Evolutionary conservation across 345 rosid genomes (phyloP).

Genomic region (Salix viminalis): DNA sequence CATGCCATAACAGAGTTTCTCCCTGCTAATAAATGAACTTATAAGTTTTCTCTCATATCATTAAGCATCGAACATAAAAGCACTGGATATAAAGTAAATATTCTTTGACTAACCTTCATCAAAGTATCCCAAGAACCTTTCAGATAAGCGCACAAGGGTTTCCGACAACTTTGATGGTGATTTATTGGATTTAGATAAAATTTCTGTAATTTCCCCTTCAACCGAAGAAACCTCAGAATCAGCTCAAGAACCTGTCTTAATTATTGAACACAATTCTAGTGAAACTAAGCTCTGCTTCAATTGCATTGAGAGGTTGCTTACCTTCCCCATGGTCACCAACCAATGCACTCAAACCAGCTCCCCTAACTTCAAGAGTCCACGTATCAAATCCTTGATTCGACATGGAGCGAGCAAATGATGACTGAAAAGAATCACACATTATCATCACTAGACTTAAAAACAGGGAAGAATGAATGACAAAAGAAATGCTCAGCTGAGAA

Average conservation of each 20-base stretch:
- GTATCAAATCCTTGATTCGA: conserved; percentile 76
- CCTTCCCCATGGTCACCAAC: conserved; percentile 25
- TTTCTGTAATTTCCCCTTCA: conserved; percentile 6
- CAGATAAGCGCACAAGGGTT: conserved; percentile 25
- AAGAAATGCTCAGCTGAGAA: background rate
- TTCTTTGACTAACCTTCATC: conserved; percentile 29
- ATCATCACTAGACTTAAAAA: background rate
- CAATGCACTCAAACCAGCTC: conserved; percentile 66
- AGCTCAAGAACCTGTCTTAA: background rate
- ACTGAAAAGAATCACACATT: conserved; percentile 32
- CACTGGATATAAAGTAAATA: background rate
- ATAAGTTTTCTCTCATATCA: conserved; percentile 8
- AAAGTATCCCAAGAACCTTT: conserved; percentile 37
- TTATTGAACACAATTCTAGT: background rate
- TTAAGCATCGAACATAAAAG: background rate
- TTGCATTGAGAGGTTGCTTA: background rate
- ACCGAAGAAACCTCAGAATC: conserved; percentile 14
- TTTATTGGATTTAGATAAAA: conserved; percentile 5
- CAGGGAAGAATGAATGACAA: background rate
- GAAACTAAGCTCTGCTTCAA: background rate
- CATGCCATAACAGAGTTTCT: conserved; percentile 15
- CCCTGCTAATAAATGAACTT: conserved; percentile 17
- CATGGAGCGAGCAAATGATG: conserved; percentile 80
- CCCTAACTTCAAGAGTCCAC: conserved; percentile 84
- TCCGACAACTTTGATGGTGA: conserved; percentile 25